Evolutionary conservation across 2,329 filamentous ascomycete species (phyloP).

Genomic region (Teratosphaeria zuluensis): DNA sequence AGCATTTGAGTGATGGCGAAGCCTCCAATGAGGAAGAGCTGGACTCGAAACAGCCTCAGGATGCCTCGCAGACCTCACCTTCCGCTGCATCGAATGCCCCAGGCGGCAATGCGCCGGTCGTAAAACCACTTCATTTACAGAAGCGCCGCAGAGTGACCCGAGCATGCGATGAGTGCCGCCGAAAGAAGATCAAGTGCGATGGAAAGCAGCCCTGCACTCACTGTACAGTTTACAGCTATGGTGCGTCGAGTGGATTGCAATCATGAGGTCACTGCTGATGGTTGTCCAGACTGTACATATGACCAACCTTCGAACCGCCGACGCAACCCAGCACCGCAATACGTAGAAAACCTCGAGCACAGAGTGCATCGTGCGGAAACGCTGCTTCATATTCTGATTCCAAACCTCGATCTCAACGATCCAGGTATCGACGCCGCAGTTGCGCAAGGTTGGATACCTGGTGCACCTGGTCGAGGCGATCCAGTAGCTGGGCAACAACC

Average conservation of each 20-base stretch:
- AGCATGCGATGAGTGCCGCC: constrained; percentile 79
- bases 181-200: constrained; percentile 51
- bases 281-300: constrained; percentile 71
- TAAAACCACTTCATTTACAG: constrained; percentile 21
- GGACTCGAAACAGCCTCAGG: constrained; percentile 19
- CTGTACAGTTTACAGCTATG: constrained; percentile 97
- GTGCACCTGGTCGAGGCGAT: constrained; percentile 23
- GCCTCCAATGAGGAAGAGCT: constrained; percentile 16
- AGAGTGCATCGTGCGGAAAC: constrained; percentile 75
- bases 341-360: constrained; percentile 79
- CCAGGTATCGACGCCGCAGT: constrained; percentile 70
- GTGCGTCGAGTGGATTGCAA: constrained; percentile 42
- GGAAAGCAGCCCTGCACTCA: constrained; percentile 60
- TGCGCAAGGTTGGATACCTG: constrained; percentile 29
- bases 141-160: constrained; percentile 81
- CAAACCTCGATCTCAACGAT: constrained; percentile 76
- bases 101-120: constrained; percentile 10
- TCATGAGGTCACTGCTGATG: background rate
- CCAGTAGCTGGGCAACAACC: constrained; percentile 3
- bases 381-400: constrained; percentile 67
- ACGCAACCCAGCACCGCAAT: constrained; percentile 83
- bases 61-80: constrained; percentile 14
- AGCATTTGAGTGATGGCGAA: constrained; percentile 21
- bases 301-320: constrained; percentile 88
- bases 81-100: constrained; percentile 5